phyloP scores from a whole-genome alignment of 495 filamentous ascomycete species.

The Daldinia vernicosa region DNA sequence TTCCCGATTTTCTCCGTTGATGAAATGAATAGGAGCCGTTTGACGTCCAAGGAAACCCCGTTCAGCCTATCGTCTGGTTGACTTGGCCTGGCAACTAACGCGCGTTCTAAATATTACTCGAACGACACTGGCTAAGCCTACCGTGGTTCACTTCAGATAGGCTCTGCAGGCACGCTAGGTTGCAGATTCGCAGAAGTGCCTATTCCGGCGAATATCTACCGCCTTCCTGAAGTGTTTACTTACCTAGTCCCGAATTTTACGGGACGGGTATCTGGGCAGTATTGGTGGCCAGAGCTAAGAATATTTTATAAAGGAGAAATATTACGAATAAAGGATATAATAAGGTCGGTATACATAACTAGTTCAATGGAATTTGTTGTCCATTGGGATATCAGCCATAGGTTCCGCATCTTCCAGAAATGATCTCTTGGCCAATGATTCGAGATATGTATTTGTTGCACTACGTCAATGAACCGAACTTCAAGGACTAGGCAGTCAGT shows the following conservation, averaged over 20 bases:
- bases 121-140: slow-evolving; percentile 24
- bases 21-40: slow-evolving; percentile 6
- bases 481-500: slow-evolving; percentile 20
- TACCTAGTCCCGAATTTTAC: slow-evolving; percentile 1
- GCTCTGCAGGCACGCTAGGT: slow-evolving; percentile 28
- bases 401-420: slow-evolving; percentile 38
- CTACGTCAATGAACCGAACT: slow-evolving; percentile 32
- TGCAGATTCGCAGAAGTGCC: slow-evolving; percentile 23
- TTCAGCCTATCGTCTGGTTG: slow-evolving; percentile 11
- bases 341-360: slow-evolving; percentile 14
- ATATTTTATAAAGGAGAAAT: slow-evolving; percentile 3
- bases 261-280: slow-evolving; percentile 10
- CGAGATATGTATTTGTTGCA: slow-evolving; percentile 17
- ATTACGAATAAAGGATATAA: background rate
- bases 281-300: slow-evolving; percentile 12
- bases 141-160: slow-evolving; percentile 20
- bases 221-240: slow-evolving; percentile 32
- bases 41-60: slow-evolving; percentile 11
- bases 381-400: slow-evolving; percentile 42
- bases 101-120: slow-evolving; percentile 13
- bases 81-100: slow-evolving; percentile 27
- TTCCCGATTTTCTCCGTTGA: slow-evolving; percentile 36
- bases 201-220: slow-evolving; percentile 19
- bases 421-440: slow-evolving; percentile 18
- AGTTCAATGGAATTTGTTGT: slow-evolving; percentile 17